These are phyloP conservation scores for Phytophthora sp. DNA, from an alignment of 352 stramenopile genomes.

Conservation along the genomic window DNA sequence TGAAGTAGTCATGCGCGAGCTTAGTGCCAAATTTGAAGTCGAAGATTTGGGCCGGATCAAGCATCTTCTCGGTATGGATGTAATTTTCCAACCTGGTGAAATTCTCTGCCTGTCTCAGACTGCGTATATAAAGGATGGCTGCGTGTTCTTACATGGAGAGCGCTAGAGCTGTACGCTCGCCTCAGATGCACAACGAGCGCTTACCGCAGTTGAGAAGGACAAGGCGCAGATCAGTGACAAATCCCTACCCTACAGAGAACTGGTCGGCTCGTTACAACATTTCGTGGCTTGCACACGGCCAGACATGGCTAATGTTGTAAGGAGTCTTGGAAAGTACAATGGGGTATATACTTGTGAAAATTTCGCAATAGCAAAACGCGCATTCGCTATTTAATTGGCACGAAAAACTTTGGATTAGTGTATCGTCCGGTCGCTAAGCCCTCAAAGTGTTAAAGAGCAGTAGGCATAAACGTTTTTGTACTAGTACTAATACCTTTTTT, in stretches of 20 bases:
- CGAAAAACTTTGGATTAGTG: constrained; percentile 1
- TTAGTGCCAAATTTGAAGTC: constrained; percentile 7
- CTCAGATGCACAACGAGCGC: constrained; percentile 8
- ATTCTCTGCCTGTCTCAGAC: constrained; percentile 2
- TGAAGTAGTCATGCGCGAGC: not conserved
- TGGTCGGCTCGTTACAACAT: constrained; percentile 3
- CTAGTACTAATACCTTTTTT: no score
- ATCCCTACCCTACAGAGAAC: not conserved
- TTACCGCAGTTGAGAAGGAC: constrained; percentile 1
- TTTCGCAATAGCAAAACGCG: not conserved
- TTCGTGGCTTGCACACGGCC: constrained; percentile 4
- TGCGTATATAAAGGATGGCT: not conserved
- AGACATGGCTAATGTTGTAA: constrained; percentile 8
- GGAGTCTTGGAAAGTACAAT: constrained; percentile 5
- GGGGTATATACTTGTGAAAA: constrained; percentile 2
- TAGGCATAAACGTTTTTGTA: no score
- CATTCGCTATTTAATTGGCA: constrained; percentile 7
- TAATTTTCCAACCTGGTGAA: not conserved
- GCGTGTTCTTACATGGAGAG: not conserved
- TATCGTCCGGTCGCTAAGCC: constrained; percentile 4
- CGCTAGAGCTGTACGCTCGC: not conserved
- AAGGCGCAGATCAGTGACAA: not conserved
- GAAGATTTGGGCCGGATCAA: no score
- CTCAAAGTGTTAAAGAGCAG: no score
- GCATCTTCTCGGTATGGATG: constrained; percentile 7